Conservation (phyloP, 805 yeast genomes). For the Lipomyces spencermartinsiae region DNA sequence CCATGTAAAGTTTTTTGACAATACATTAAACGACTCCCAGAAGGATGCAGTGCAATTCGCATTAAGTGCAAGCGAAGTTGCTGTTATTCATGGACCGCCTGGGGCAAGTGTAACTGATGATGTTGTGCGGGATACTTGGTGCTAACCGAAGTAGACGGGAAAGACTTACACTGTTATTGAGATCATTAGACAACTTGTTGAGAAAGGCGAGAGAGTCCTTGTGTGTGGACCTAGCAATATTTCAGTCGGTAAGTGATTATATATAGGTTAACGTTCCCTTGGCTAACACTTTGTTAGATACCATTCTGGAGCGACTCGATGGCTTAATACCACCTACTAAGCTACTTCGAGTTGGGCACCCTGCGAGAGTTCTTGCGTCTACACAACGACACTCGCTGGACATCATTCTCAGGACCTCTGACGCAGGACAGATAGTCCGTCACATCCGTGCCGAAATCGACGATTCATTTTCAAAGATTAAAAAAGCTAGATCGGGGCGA, state of each 20-base stretch:
- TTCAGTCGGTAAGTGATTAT: constrained; percentile 61
- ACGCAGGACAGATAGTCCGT: constrained; percentile 63
- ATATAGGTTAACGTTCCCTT: not conserved
- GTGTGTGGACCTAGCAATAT: constrained; percentile 96
- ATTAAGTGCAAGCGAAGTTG: constrained; percentile 53
- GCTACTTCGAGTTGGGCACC: constrained; percentile 89
- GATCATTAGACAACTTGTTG: constrained; percentile 71
- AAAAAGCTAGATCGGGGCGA: constrained; percentile 64
- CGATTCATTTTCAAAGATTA: constrained; percentile 57
- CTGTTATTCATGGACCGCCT: constrained; percentile 79
- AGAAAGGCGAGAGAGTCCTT: constrained; percentile 63
- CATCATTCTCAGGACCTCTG: constrained; percentile 63
- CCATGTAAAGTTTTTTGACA: constrained; percentile 50
- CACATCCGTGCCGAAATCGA: constrained; percentile 79
- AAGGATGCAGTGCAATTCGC: constrained; percentile 72
- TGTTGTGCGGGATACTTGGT: too few relatives aligned
- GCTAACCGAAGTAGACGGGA: constrained; percentile 55
- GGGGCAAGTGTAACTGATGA: constrained; percentile 48
- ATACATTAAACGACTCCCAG: constrained; percentile 70
- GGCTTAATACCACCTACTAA: constrained; percentile 52
- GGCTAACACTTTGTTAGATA: constrained; percentile 49
- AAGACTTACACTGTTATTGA: constrained; percentile 87
- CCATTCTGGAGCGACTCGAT: constrained; percentile 77
- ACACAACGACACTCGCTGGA: constrained; percentile 79
- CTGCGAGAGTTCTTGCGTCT: constrained; percentile 74